phyloP scores from a whole-genome alignment of 305 asterid species.

The Solanum chacoense region DNA sequence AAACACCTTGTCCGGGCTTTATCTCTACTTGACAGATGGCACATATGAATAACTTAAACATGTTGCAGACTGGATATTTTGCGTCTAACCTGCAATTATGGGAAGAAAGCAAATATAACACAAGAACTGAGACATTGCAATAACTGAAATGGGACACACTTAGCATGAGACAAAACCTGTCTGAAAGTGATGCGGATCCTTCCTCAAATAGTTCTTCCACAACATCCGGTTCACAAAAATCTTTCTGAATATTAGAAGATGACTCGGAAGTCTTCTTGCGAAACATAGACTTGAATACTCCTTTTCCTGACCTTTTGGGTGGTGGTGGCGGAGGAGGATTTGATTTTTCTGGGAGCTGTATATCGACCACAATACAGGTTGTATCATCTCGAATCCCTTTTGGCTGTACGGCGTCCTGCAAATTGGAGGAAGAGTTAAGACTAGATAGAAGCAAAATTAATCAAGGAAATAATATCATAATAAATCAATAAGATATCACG shows the following conservation, averaged over 20 bases:
- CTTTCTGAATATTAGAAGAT: slow-evolving; percentile 56
- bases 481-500: neutral
- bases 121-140: neutral
- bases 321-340: slow-evolving; percentile 51
- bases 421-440: slow-evolving; percentile 5
- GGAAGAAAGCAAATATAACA: neutral
- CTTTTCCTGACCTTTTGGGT: slow-evolving; percentile 68
- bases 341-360: slow-evolving; percentile 63
- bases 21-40: slow-evolving; percentile 93
- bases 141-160: neutral
- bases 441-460: neutral
- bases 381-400: slow-evolving; percentile 98
- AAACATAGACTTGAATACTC: slow-evolving; percentile 75
- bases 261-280: slow-evolving; percentile 63
- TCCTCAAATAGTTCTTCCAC: slow-evolving; percentile 95
- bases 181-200: slow-evolving; percentile 89
- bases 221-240: slow-evolving; percentile 43
- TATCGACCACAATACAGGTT: slow-evolving; percentile 90
- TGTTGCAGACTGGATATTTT: slow-evolving; percentile 85
- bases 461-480: neutral
- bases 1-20: slow-evolving; percentile 92
- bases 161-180: slow-evolving; percentile 41
- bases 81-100: slow-evolving; percentile 56
- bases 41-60: slow-evolving; percentile 90
- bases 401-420: slow-evolving; percentile 76